A percentile compares a stretch with the other conserved stretches of the same genome.
phyloP scores from a whole-genome alignment of 2,329 filamentous ascomycete genomes.

The Fusarium transvaalense region DNA sequence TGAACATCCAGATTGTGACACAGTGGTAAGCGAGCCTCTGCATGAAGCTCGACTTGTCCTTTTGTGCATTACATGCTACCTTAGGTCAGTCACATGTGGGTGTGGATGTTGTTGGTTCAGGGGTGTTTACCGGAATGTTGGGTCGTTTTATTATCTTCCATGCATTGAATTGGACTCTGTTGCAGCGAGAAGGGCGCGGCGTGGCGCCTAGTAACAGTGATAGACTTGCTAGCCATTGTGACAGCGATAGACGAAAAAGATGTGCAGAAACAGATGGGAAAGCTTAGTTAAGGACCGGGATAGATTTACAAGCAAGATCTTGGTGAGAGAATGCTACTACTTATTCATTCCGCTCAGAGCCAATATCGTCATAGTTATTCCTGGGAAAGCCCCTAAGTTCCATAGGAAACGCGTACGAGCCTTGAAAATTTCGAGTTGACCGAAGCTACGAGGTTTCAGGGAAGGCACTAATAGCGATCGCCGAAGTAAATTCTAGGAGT shows the following conservation, averaged over 20 bases:
- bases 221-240: constrained; percentile 22
- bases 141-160: constrained; percentile 6
- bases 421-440: constrained; percentile 4
- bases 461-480: constrained; percentile 13
- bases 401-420: neutral
- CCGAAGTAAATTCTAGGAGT: neutral
- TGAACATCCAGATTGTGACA: constrained; percentile 37
- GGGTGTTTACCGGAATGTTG: constrained; percentile 32
- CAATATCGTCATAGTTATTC: constrained; percentile 4
- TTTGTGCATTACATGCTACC: constrained; percentile 23
- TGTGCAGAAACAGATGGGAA: neutral
- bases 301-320: neutral
- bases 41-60: constrained; percentile 5
- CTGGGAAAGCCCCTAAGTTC: neutral
- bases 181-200: constrained; percentile 2
- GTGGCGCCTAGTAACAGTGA: constrained; percentile 15
- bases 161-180: constrained; percentile 3
- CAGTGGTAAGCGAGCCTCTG: constrained; percentile 31
- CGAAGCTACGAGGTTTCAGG: constrained; percentile 20
- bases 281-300: neutral
- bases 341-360: constrained; percentile 8
- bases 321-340: constrained; percentile 14
- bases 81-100: constrained; percentile 20
- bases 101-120: constrained; percentile 15
- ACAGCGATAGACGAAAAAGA: neutral